A percentile compares a stretch with the other conserved stretches of the same genome.
phyloP scores from a whole-genome alignment of 495 filamentous ascomycete genomes.

The Annulohypoxylon bovei region DNA sequence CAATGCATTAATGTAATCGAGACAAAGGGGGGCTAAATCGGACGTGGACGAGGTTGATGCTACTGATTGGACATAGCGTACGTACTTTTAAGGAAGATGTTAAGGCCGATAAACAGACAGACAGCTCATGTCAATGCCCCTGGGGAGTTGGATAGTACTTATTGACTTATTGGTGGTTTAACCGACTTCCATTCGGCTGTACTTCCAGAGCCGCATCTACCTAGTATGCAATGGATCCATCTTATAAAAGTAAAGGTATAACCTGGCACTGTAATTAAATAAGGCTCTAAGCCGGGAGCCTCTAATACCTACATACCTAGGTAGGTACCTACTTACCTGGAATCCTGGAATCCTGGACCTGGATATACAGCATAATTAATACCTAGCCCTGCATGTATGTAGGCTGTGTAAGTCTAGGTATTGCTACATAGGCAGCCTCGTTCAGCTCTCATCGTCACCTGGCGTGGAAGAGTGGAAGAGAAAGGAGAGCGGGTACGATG shows the following conservation, averaged over 20 bases:
- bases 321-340: neutral
- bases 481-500: neutral
- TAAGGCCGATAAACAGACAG: neutral
- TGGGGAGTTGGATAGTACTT: slow-evolving; percentile 7
- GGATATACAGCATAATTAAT: no score
- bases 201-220: slow-evolving; percentile 3
- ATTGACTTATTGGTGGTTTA: neutral
- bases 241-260: neutral
- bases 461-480: neutral
- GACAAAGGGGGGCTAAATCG: neutral
- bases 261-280: no score
- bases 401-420: neutral
- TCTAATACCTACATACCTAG: neutral
- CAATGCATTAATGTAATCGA: neutral
- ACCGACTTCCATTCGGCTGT: neutral
- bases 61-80: slow-evolving; percentile 9
- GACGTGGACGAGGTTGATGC: neutral
- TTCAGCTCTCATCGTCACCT: neutral
- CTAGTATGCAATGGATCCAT: no score
- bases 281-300: neutral
- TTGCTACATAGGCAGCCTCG: neutral
- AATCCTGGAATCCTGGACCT: no score
- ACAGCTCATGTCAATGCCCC: neutral
- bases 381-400: no score
- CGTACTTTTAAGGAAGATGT: slow-evolving; percentile 1